Evolutionary conservation across 164 flowering plant genomes (phyloP), one percentile per base, ranked within the genome.

Genomic region (Sedum album): DNA sequence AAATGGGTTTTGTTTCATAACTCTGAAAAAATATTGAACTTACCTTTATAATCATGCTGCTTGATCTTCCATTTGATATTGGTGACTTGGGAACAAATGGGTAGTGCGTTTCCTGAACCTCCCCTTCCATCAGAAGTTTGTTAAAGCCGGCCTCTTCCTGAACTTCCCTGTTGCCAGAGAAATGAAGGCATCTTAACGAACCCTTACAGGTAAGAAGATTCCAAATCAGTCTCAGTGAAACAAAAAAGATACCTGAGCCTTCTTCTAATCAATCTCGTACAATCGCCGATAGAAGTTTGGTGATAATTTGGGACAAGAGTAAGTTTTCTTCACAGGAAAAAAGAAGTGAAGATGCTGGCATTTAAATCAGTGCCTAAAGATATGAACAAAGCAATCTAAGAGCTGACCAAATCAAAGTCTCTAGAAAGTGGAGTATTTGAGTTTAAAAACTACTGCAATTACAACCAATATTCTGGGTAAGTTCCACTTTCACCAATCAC

Each of bases 1-100:
- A n/a, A 8, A 68, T 44, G 61, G 11, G 28, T 68, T 21, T 57
- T 55, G 14, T 6, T 57, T 55, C 23, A 31, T 61, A 53, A 8
- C 9, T 18, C 11, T 13, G 41, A 28, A 28, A 0, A 36, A 26
- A 60, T 0, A n/a, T 26, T 30, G 51, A 31, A 35, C 33, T 67
- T 82, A 87, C 92, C 88, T 87, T 84, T 1, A 87, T 68, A 68
- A 85, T 83, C 92, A 87, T 83, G 55, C 89, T 85, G 71, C 72
- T 85, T 69, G 92, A 81, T 70, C 81, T 81, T 66, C 81, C 78
- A 67, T 65, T 79, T 68, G 79, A 76, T 42, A 67, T 36, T 5
- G 76, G 77, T 53, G 79, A 75, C 68, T 76, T 82, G 48, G 78
- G 77, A 39, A 81, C 73, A 1, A 75, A 73, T 44, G 78, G 70